A percentile compares a stretch with the other conserved stretches of the same genome.
Conservation (phyloP, 108 stramenopile genomes). For the Fragilaria radians region DNA sequence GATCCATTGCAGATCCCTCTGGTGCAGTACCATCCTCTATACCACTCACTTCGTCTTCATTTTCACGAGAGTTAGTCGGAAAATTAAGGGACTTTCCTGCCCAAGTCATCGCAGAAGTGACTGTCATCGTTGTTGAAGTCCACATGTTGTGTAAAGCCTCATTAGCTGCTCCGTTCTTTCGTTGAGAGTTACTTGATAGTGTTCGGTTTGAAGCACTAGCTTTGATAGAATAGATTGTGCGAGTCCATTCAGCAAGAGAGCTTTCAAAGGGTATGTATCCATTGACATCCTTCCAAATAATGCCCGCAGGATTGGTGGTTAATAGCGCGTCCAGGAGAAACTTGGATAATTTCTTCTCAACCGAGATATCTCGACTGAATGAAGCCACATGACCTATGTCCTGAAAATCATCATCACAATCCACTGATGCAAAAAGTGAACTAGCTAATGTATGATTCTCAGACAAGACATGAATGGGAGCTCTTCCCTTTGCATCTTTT, state of each 20-base stretch:
- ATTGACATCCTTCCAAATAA: slow-evolving; percentile 16
- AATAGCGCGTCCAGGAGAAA: slow-evolving; percentile 29
- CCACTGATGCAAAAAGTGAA: slow-evolving; percentile 3
- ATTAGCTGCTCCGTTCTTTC: not conserved
- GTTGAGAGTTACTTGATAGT: slow-evolving; percentile 2
- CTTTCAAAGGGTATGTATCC: slow-evolving; percentile 38
- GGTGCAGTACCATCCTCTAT: not conserved
- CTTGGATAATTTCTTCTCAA: slow-evolving; percentile 12
- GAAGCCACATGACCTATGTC: not conserved
- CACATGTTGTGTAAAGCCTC: slow-evolving; percentile 1
- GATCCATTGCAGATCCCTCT: slow-evolving; percentile 4
- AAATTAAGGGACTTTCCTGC: slow-evolving; percentile 21
- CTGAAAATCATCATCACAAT: slow-evolving; percentile 15
- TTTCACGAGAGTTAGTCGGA: not conserved
- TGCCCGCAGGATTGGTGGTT: slow-evolving; percentile 23
- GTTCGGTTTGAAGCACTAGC: not conserved
- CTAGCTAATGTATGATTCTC: slow-evolving; percentile 24
- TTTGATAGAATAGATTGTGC: not conserved
- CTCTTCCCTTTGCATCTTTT: slow-evolving; percentile 23
- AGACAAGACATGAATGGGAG: slow-evolving; percentile 33
- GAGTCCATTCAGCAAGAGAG: slow-evolving; percentile 19
- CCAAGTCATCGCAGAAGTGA: slow-evolving; percentile 15
- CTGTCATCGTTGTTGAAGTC: not conserved
- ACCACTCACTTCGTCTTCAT: not conserved
- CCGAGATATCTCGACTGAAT: not conserved